Conservation (phyloP, 768 basidiomycete species). For the Xerocomellus dryophilus region DNA sequence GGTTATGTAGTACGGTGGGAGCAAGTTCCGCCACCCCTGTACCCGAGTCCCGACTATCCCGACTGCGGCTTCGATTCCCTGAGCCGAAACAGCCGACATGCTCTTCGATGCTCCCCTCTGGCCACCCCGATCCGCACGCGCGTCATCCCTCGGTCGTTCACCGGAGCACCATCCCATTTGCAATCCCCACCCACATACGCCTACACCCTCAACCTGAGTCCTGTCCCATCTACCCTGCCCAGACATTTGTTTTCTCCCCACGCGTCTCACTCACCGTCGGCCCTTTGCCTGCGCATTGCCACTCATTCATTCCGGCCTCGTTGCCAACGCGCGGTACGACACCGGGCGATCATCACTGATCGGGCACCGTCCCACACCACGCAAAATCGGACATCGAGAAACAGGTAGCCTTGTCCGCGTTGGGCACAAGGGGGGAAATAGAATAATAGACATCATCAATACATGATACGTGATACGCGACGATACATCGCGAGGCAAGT, state of each 20-base stretch:
- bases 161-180: constrained; percentile 1
- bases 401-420: background rate
- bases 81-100: too few species aligned
- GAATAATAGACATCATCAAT: constrained; percentile 21
- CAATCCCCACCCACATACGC: constrained; percentile 6
- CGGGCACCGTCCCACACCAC: background rate
- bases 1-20: too few species aligned
- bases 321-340: constrained; percentile 10
- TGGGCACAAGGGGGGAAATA: constrained; percentile 4
- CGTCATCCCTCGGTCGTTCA: too few species aligned
- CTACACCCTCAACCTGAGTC: constrained; percentile 22
- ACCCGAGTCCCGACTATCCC: too few species aligned
- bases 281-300: background rate
- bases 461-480: constrained; percentile 1
- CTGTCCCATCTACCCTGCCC: background rate
- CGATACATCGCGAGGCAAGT: constrained; percentile 3
- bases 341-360: background rate
- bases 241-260: background rate
- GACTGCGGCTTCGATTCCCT: too few species aligned
- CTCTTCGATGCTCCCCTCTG: too few species aligned
- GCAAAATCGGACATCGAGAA: background rate
- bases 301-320: constrained; percentile 18
- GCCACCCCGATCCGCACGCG: too few species aligned
- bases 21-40: too few species aligned
- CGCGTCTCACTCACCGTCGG: constrained; percentile 5